These are phyloP conservation scores for Curvularia verruculosa DNA, from an alignment of 2,329 filamentous ascomycete genomes.

Conservation along the genomic window DNA sequence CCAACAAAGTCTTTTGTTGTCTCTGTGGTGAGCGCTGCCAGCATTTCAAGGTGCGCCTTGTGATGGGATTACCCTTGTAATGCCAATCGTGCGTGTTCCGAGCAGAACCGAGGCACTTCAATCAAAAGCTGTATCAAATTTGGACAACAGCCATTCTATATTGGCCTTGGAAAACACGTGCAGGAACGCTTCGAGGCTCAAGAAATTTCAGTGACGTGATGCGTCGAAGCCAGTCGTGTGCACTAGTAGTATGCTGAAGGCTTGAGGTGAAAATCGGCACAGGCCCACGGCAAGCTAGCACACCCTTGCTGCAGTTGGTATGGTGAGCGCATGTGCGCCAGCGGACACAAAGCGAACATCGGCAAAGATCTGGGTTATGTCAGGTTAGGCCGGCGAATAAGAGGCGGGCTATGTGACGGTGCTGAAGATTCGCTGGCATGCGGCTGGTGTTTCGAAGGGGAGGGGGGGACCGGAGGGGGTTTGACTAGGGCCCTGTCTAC, in stretches of 20 bases:
- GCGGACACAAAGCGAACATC: constrained; percentile 19
- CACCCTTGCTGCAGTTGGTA: constrained; percentile 4
- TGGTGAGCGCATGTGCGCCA: constrained; percentile 23
- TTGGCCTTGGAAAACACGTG: not conserved
- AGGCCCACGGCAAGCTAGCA: not conserved
- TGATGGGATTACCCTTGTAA: constrained; percentile 4
- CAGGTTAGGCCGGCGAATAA: constrained; percentile 23
- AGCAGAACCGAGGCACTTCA: constrained; percentile 7
- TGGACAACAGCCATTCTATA: not conserved
- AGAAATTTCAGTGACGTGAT: not conserved
- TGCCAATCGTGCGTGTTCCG: constrained; percentile 9
- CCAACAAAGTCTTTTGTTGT: not conserved
- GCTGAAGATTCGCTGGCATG: constrained; percentile 20
- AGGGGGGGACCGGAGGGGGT: no score
- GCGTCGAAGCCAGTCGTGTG: not conserved
- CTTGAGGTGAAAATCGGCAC: not conserved
- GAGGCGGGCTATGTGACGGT: constrained; percentile 22
- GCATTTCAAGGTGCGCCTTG: constrained; percentile 4
- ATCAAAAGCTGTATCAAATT: not conserved
- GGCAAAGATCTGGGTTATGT: constrained; percentile 21
- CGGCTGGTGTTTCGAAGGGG: constrained; percentile 21
- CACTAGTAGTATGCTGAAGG: not conserved
- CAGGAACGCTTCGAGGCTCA: not conserved
- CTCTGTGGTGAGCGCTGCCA: not conserved
- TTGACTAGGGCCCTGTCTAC: constrained; percentile 19